Percentiles rank a stretch among this genome's conserved stretches.
Evolutionary conservation across 441 rosid species (phyloP).

Genomic region (Bocquillonia castaneifolia): DNA sequence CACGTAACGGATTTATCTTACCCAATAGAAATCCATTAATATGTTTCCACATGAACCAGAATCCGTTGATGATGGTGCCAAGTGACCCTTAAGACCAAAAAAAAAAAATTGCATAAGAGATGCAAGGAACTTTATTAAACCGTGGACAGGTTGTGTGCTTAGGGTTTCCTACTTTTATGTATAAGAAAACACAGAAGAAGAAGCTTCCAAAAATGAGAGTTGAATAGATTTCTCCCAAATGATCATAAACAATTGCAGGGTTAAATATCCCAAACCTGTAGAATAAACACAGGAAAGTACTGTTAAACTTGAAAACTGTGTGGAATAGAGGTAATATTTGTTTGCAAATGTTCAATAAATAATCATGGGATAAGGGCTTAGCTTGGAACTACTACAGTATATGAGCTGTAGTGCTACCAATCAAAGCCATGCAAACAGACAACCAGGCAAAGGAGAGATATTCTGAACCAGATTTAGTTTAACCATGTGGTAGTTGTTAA

Average conservation of each 20-base stretch:
- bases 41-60: constrained; percentile 93
- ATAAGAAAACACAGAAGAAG: constrained; percentile 74
- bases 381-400: not conserved
- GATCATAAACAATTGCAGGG: constrained; percentile 86
- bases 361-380: not conserved
- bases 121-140: constrained; percentile 2
- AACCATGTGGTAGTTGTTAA: not conserved
- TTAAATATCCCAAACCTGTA: constrained; percentile 92
- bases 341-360: not conserved
- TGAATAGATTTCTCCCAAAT: constrained; percentile 85
- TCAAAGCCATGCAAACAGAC: not conserved
- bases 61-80: constrained; percentile 89
- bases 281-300: constrained; percentile 19
- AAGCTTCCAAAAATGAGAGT: constrained; percentile 90
- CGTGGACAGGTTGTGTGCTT: constrained; percentile 2
- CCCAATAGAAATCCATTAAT: constrained; percentile 96
- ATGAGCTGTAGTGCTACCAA: not conserved
- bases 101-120: constrained; percentile 26
- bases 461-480: constrained; percentile 1
- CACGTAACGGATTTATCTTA: too few species aligned
- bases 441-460: not conserved
- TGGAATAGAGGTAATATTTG: not conserved
- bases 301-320: constrained; percentile 1
- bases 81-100: constrained; percentile 57
- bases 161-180: constrained; percentile 61